Evolutionary conservation across 768 basidiomycete genomes (phyloP), one percentile per base, ranked within the genome.

Genomic region (Hebeloma cylindrosporum): DNA sequence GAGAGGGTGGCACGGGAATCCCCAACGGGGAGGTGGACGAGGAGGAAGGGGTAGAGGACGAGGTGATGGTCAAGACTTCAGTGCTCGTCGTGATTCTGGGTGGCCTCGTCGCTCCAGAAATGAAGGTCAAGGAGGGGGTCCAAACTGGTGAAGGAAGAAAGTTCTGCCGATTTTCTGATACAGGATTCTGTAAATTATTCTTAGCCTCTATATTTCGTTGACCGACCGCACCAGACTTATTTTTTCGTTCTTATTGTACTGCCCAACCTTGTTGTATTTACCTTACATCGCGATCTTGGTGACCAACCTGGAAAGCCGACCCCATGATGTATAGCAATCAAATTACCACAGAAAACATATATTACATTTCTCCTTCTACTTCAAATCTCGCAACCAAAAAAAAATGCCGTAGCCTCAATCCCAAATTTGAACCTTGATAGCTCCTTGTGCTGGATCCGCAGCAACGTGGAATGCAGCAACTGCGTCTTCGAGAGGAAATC

Each of bases 381-480:
- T 28, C 30, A 40, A 16, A 28, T 40, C 26, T 14, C 38, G 23
- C 30, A 40, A 27, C 27, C 38, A 40, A 31, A 33, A 18, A 30
- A 40, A 25, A 21, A 40, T 21, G n/a, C 20, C 13, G 22, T 25
- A 25, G 23, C n/a, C 59, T 69, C 53, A 82, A 62, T 83, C 81
- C 21, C 66, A 69, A 41, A 85, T 83, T 53, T 80, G 81, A 46
- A 85, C 79, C 56, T 84, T 85, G 58, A 85, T 85, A 28, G 83
- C 79, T 5, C 83, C 82, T 54, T 80, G 81, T 16, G 74, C 46
- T 37, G 79, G 78, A 58, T 85, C 82, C 5, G 83, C 82, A 13
- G 83, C 83, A 27, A 83, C 74, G 53, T 90, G 80, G 69, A 94
- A 94, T 2, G 92, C 92, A 38, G 80, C 67, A 6, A 83, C 74